A percentile compares a stretch with the other conserved stretches of the same genome.
These are phyloP conservation scores for Backusella westeae DNA, from an alignment of 192 early-diverging fungal genomes.

Conservation along the genomic window DNA sequence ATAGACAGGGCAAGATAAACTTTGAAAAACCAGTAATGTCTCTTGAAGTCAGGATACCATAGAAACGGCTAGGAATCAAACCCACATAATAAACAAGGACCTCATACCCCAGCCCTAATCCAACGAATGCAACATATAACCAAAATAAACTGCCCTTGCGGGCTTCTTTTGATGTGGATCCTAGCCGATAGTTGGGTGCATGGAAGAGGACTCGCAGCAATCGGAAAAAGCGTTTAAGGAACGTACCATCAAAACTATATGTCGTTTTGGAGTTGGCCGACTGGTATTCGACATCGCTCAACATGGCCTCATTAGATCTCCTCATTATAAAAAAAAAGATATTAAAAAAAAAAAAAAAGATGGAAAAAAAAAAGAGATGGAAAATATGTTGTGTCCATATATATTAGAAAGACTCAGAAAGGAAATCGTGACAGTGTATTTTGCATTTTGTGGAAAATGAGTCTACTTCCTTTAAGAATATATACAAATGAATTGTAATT, in stretches of 20 bases:
- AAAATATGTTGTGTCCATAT: not conserved
- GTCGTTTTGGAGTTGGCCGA: not conserved
- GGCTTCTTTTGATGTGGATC: slow-evolving; percentile 8
- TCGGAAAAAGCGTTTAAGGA: slow-evolving; percentile 32
- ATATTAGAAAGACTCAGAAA: not conserved
- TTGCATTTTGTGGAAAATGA: not conserved
- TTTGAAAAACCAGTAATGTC: slow-evolving; percentile 58
- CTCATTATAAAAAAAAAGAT: not conserved
- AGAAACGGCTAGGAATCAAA: slow-evolving; percentile 70
- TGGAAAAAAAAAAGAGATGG: not conserved
- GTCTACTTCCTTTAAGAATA: too few relatives aligned
- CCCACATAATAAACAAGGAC: slow-evolving; percentile 69
- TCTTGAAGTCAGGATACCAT: slow-evolving; percentile 65
- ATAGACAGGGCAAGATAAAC: slow-evolving; percentile 53
- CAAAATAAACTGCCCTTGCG: slow-evolving; percentile 31
- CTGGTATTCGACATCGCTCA: slow-evolving; percentile 1
- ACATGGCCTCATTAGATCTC: not conserved
- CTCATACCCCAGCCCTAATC: slow-evolving; percentile 44
- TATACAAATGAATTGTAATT: too few relatives aligned
- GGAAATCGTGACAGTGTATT: not conserved
- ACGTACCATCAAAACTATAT: slow-evolving; percentile 38
- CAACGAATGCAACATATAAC: slow-evolving; percentile 45
- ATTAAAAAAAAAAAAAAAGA: not conserved
- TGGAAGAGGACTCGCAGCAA: slow-evolving; percentile 34
- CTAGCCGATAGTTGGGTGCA: slow-evolving; percentile 7